Percentiles rank a stretch among this genome's conserved stretches.
Conservation (phyloP, 139 green algal genomes). For the Haematococcus lacustris region DNA sequence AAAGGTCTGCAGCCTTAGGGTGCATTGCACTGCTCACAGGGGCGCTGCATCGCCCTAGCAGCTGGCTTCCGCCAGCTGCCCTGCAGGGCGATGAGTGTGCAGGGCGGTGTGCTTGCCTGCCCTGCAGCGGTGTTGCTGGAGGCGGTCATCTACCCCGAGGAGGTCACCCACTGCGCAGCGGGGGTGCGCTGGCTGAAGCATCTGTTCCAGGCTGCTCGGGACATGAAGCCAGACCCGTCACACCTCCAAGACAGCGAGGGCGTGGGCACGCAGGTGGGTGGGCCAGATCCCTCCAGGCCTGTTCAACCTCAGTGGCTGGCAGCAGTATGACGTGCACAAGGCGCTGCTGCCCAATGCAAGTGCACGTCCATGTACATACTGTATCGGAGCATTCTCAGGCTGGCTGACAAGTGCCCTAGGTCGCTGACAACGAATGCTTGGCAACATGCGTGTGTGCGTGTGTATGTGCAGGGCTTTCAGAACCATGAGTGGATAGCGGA, state of each 20-base stretch:
- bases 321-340: not conserved
- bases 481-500: not conserved
- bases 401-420: not conserved
- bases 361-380: too few species aligned
- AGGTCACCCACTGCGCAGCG: slow-evolving; percentile 83
- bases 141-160: slow-evolving; percentile 76
- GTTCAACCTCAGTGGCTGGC: too few species aligned
- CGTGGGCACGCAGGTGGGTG: too few species aligned
- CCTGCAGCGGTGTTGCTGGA: slow-evolving; percentile 67
- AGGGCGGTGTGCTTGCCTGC: too few species aligned
- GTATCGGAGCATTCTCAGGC: too few species aligned
- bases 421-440: not conserved
- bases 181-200: slow-evolving; percentile 49
- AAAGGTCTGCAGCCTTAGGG: too few species aligned
- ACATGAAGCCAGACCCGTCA: not conserved
- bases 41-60: too few species aligned
- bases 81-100: too few species aligned
- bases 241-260: not conserved
- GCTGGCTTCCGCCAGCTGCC: too few species aligned
- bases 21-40: too few species aligned
- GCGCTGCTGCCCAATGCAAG: not conserved
- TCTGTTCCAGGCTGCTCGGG: not conserved
- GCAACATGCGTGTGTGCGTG: not conserved
- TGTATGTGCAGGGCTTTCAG: not conserved
- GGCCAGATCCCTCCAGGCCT: too few species aligned